These are phyloP conservation scores for Fusarium illudens DNA, from an alignment of 2,329 filamentous ascomycete genomes.

Conservation along the genomic window DNA sequence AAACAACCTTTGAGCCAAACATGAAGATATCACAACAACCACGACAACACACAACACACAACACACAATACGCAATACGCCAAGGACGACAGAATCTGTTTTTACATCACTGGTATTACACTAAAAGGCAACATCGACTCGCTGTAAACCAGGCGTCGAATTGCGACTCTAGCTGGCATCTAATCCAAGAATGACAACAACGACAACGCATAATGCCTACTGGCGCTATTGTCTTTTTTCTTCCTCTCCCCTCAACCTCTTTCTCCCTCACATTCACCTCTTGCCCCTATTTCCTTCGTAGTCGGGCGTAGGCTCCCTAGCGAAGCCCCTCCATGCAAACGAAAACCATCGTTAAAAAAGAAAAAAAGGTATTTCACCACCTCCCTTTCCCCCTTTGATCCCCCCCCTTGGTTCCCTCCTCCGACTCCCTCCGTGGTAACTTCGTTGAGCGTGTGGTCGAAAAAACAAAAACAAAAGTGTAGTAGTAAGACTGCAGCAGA, in stretches of 20 bases:
- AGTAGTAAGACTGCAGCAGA: slow-evolving; percentile 21
- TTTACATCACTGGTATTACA: slow-evolving; percentile 20
- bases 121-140: slow-evolving; percentile 20
- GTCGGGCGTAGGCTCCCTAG: slow-evolving; percentile 3
- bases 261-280: not conserved
- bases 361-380: slow-evolving; percentile 15
- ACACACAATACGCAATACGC: not conserved
- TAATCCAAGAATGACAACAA: slow-evolving; percentile 34
- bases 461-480: slow-evolving; percentile 13
- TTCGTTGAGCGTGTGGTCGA: slow-evolving; percentile 7
- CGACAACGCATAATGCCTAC: slow-evolving; percentile 16
- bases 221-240: slow-evolving; percentile 23
- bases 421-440: not conserved
- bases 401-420: not conserved
- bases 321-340: not conserved
- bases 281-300: not conserved
- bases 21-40: not conserved
- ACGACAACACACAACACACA: not conserved
- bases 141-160: slow-evolving; percentile 33
- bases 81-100: too few relatives aligned
- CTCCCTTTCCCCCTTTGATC: slow-evolving; percentile 1
- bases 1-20: not conserved
- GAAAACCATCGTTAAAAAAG: slow-evolving; percentile 6
- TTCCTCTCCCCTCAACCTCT: not conserved
- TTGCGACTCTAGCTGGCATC: slow-evolving; percentile 42